phyloP scores from a whole-genome alignment of 116 monocot genomes.

The Cymodocea nodosa region DNA sequence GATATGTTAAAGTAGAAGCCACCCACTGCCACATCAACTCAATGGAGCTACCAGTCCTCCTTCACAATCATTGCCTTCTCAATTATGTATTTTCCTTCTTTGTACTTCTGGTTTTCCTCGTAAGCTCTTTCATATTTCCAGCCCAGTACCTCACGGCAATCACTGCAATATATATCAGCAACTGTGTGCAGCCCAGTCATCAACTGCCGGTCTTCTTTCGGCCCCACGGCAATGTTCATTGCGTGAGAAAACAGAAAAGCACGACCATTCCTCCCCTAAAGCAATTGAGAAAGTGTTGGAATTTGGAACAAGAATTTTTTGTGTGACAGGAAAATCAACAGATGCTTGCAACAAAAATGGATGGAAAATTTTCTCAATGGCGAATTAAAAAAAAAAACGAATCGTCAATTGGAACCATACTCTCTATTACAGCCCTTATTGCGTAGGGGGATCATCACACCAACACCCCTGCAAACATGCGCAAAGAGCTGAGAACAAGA shows the following conservation, averaged over 20 bases:
- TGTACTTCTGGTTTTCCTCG: slow-evolving; percentile 40
- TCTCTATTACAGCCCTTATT: too few relatives aligned
- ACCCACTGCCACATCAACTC: not conserved
- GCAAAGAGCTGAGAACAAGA: not conserved
- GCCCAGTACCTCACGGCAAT: slow-evolving; percentile 67
- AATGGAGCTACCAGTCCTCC: slow-evolving; percentile 27
- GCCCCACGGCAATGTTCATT: slow-evolving; percentile 64
- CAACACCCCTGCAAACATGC: too few relatives aligned
- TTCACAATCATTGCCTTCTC: slow-evolving; percentile 34
- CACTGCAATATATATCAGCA: slow-evolving; percentile 58
- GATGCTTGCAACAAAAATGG: too few relatives aligned
- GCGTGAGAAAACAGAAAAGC: slow-evolving; percentile 77
- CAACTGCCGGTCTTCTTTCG: slow-evolving; percentile 65
- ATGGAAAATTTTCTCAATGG: too few relatives aligned
- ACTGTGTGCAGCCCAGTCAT: slow-evolving; percentile 77
- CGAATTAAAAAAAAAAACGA: too few relatives aligned
- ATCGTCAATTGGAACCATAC: too few relatives aligned
- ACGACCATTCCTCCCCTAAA: slow-evolving; percentile 70
- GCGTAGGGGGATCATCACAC: too few relatives aligned
- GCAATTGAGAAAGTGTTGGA: not conserved
- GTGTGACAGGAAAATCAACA: too few relatives aligned
- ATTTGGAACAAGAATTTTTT: not conserved
- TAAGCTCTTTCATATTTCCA: slow-evolving; percentile 74
- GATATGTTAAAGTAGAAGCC: not conserved
- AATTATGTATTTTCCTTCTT: slow-evolving; percentile 45